These are phyloP conservation scores for Nicotiana attenuata DNA, from an alignment of 257 asterid genomes.

Conservation along the genomic window DNA sequence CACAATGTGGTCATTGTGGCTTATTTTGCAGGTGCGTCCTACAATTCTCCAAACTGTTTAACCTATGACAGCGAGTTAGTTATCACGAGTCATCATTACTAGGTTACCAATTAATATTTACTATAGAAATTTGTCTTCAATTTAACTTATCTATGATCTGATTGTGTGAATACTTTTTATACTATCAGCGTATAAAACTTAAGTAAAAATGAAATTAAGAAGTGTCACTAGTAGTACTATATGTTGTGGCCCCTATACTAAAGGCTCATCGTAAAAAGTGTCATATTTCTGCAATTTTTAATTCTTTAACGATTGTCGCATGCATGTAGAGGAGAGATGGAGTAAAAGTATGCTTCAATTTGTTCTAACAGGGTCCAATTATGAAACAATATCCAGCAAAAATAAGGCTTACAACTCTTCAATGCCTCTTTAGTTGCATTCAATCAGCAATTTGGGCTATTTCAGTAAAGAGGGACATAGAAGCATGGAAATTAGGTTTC, in stretches of 20 bases:
- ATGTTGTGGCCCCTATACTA: background rate
- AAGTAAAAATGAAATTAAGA: background rate
- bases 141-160: no score
- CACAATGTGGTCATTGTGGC: constrained; percentile 46
- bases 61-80: no score
- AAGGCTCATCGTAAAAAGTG: background rate
- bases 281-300: no score
- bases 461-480: constrained; percentile 26
- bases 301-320: no score
- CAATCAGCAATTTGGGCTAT: constrained; percentile 35
- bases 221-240: background rate
- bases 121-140: background rate
- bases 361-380: constrained; percentile 27
- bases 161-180: background rate
- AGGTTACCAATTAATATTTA: background rate
- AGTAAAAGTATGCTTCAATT: background rate
- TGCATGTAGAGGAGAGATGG: background rate
- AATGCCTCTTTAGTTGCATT: constrained; percentile 42
- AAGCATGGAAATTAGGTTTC: constrained; percentile 59
- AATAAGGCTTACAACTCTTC: constrained; percentile 41
- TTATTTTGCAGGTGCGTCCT: constrained; percentile 46
- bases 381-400: constrained; percentile 45
- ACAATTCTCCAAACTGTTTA: no score
- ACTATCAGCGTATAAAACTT: background rate
- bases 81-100: no score